These are phyloP conservation scores for Meyerozyma athensensis DNA, from an alignment of 1,139 yeast species.

Conservation along the genomic window DNA sequence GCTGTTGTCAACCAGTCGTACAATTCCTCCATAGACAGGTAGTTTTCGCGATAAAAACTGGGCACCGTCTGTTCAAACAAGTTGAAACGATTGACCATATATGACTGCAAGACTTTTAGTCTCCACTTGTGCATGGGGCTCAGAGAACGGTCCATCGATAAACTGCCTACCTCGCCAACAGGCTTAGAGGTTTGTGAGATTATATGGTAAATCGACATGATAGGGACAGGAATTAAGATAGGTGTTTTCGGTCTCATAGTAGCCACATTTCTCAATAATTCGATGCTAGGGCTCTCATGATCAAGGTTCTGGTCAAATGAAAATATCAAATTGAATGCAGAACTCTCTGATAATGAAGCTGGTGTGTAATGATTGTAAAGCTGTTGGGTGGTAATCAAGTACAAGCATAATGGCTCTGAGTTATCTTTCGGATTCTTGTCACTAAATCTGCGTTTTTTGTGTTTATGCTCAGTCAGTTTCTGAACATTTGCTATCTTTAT, in stretches of 20 bases:
- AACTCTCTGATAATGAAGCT: conserved; percentile 16
- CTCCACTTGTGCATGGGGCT: conserved; percentile 30
- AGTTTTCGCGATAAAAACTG: conserved; percentile 19
- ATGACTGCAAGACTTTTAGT: conserved; percentile 24
- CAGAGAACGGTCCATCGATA: conserved; percentile 16
- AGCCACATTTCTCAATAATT: conserved; percentile 23
- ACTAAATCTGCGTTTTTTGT: conserved; percentile 10
- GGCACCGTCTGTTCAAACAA: conserved; percentile 15
- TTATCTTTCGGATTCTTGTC: conserved; percentile 3
- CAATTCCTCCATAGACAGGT: conserved; percentile 22
- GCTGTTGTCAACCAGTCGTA: conserved; percentile 19
- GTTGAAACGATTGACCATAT: conserved; percentile 26
- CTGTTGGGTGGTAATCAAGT: conserved; percentile 39
- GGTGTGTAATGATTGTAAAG: conserved; percentile 35
- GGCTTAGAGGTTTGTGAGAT: conserved; percentile 26
- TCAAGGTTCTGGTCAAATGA: conserved; percentile 57
- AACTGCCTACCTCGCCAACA: conserved; percentile 11
- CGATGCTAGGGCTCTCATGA: conserved; percentile 36
- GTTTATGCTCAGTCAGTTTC: conserved; percentile 4
- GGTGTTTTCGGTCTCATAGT: conserved; percentile 21
- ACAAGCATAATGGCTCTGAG: conserved; percentile 15
- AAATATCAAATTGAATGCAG: conserved; percentile 42
- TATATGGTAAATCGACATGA: conserved; percentile 36
- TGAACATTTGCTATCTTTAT: conserved; percentile 9
- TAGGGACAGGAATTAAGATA: conserved; percentile 34